These are phyloP conservation scores for Mucor racemosus DNA, from an alignment of 371 early-diverging fungal species.

Conservation along the genomic window DNA sequence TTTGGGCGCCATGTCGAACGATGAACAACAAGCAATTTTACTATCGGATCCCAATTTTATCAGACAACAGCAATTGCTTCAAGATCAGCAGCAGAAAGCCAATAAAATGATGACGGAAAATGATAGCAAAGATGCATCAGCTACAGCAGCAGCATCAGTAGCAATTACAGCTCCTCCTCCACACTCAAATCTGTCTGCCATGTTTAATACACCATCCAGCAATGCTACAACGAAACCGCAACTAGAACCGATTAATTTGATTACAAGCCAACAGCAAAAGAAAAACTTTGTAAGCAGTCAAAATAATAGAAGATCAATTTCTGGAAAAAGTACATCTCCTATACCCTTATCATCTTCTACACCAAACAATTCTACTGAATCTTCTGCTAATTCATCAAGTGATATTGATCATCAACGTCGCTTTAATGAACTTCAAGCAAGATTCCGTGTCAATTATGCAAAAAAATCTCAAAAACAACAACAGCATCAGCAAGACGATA, in stretches of 20 bases:
- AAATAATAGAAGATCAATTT: constrained; percentile 2
- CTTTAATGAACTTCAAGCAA: constrained; percentile 33
- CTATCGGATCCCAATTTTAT: constrained; percentile 37
- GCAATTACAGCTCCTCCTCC: not conserved
- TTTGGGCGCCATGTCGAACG: constrained; percentile 4
- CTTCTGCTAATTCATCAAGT: not conserved
- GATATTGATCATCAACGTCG: constrained; percentile 35
- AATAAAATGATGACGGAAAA: constrained; percentile 7
- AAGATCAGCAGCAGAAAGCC: constrained; percentile 19
- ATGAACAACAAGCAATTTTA: constrained; percentile 27
- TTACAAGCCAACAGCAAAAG: constrained; percentile 14
- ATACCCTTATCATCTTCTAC: constrained; percentile 24
- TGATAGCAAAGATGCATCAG: not conserved
- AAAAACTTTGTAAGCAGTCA: constrained; percentile 6
- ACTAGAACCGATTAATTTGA: constrained; percentile 2
- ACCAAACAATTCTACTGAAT: not conserved
- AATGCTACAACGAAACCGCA: constrained; percentile 8
- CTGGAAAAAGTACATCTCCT: constrained; percentile 10
- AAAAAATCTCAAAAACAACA: constrained; percentile 34
- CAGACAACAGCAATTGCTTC: constrained; percentile 34
- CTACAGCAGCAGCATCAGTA: not conserved
- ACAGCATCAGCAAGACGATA: constrained; percentile 22
- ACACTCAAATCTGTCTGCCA: constrained; percentile 26
- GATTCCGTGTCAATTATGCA: constrained; percentile 31
- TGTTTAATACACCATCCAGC: constrained; percentile 24